Base-by-base conservation (phyloP, 257 asterid species). In the Plantago major region DNA sequence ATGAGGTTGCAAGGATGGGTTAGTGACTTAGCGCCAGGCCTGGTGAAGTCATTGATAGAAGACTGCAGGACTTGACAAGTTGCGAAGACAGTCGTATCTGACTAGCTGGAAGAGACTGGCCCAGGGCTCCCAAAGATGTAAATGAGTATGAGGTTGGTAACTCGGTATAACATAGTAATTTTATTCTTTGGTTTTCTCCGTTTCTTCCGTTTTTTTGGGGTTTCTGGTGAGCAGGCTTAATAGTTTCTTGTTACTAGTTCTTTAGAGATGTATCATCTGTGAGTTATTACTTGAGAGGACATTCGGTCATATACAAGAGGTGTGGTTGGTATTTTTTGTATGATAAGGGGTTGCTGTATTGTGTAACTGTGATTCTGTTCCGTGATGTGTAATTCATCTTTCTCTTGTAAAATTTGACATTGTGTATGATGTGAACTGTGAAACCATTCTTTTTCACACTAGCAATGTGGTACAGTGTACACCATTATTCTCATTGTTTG, bases 311-410 rank as follows among this genome's bases (percentile, higher is more conserved):
- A 59, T 59, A 74, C 71, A 73, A 62, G 77, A 63, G 71, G 66
- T 71, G 65, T 69, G 7, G 15, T 68, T 45, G 58, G 56, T 68
- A 57, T 54, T 68, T 75, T 66, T 54, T 84, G 92, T 81, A 81
- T 67, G 67, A 76, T 78, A 81, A 77, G 77, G 74, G 76, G 74
- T 57, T n/a, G 71, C 70, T 74, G 67, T 64, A 58, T 69, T 63
- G 11, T 53, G 58, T 53, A 19, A 22, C 33, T n/a, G 4, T 53
- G 26, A 12, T n/a, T 53, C 8, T 53, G 6, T 6, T 53, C 26
- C 30, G 58, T 9, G 58, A 40, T 19, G 69, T 78, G 79, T 76
- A 71, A 64, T 75, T 73, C 53, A 70, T 64, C 64, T 70, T 72
- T 64, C 47, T 57, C 33, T 10, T 46, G 66, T 81, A 73, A 69